Evolutionary conservation across 129 eudicot species (phyloP), one percentile per base, ranked within the genome.

Genomic region (Centella asiatica): DNA sequence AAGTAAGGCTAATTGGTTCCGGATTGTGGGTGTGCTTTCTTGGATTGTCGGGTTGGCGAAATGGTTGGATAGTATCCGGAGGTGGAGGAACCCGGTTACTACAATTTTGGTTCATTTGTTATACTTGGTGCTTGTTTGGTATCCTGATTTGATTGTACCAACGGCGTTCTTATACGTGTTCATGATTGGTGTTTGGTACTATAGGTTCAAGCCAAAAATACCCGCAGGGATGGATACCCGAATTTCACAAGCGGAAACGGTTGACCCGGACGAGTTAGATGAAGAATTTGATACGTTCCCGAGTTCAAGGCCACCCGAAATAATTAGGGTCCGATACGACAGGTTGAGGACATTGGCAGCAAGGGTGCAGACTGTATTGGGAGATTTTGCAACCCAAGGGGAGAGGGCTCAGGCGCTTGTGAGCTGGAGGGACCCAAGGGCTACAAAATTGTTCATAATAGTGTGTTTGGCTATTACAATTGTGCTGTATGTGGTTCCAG

Each of bases 391-490:
- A 62, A 85, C 96, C 14, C 99, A 93, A 71, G 99, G 99, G 44
- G 99, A 93, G 51, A 76, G 99, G 75, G 72, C 85, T 36, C 99
- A 88, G 69, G 99, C 99, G 44, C 64, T 93, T 75, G 99, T 93
- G 13, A 93, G 99, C 56, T 93, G 99, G 99, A 74, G 99, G 76
- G 99, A 93, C 66, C 99, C 99, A 18, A 69, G 99, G 55, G 99
- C 99, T 31, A 84, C 99, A 7, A 93, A 93, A 67, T 23, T 93
- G 64, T 93, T 93, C 83, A 84, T 93, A 39, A 89, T 82, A 51
- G 81, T 93, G 40, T 93, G 99, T 64, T 76, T 87, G 57, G 75
- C 77, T 44, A 81, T 93, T 44, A 87, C 99, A 24, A 73, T 88
- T 45, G 81, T 78, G 50, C 54, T 93, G 15, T 93, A 87, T 51